Percentiles rank a stretch among this genome's conserved stretches.
Evolutionary conservation across 2,329 filamentous ascomycete genomes (phyloP).

Genomic region (Rachicladosporium sp.): DNA sequence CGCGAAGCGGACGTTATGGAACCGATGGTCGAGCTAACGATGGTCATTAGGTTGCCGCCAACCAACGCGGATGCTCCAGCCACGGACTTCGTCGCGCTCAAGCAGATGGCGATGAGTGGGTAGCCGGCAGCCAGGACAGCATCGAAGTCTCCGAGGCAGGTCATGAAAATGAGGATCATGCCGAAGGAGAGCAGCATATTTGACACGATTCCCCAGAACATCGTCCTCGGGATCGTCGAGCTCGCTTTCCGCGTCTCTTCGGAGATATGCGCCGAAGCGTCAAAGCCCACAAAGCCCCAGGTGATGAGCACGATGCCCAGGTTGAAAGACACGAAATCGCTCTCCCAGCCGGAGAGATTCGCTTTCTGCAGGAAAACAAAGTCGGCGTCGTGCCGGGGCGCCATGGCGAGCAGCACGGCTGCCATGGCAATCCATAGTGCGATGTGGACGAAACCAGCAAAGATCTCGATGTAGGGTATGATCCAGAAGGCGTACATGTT

Average conservation of each 20-base stretch:
- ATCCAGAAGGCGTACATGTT: constrained; percentile 26
- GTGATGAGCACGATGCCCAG: constrained; percentile 11
- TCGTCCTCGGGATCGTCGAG: constrained; percentile 12
- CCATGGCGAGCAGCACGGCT: constrained; percentile 11
- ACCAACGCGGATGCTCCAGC: constrained; percentile 14
- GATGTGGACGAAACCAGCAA: constrained; percentile 13
- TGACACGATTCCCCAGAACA: constrained; percentile 13
- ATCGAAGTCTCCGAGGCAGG: constrained; percentile 11
- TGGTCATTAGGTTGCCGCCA: constrained; percentile 8
- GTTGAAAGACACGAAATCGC: constrained; percentile 15
- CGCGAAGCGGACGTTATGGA: constrained; percentile 13
- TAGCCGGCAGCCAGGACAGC: constrained; percentile 10
- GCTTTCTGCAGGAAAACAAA: constrained; percentile 13
- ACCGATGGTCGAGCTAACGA: constrained; percentile 10
- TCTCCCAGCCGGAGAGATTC: constrained; percentile 13
- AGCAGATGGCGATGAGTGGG: constrained; percentile 12
- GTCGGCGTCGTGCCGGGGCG: constrained; percentile 9
- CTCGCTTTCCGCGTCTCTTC: constrained; percentile 13
- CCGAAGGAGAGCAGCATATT: constrained; percentile 13
- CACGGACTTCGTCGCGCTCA: constrained; percentile 11
- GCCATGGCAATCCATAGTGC: constrained; percentile 13
- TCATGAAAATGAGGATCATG: constrained; percentile 12
- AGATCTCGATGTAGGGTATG: constrained; percentile 18
- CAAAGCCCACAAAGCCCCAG: constrained; percentile 16
- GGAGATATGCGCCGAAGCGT: constrained; percentile 11